phyloP scores from a whole-genome alignment of 202 grass and related monocot species.

The Schoenoplectus triqueter region DNA sequence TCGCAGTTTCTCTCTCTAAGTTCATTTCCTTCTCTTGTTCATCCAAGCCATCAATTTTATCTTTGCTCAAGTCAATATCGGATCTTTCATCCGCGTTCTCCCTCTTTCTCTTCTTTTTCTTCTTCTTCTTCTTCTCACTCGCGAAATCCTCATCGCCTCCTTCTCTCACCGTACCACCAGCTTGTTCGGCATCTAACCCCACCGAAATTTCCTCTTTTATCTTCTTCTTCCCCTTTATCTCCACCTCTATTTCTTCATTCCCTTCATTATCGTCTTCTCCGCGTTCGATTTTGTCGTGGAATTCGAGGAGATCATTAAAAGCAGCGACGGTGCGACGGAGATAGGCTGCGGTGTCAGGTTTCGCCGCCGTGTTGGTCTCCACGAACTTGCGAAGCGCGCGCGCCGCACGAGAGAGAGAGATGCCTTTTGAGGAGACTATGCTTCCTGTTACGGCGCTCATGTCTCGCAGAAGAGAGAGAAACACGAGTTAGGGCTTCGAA shows the following conservation, averaged over 20 bases:
- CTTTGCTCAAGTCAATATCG: conserved; percentile 30
- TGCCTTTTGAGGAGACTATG: conserved; percentile 62
- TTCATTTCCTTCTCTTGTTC: conserved; percentile 21
- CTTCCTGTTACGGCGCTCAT: conserved; percentile 54
- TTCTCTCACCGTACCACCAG: conserved; percentile 43
- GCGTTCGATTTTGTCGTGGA: conserved; percentile 43
- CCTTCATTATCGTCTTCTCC: conserved; percentile 49
- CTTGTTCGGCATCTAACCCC: conserved; percentile 32
- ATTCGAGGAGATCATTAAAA: conserved; percentile 45
- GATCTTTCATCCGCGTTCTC: background rate
- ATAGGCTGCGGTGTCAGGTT: conserved; percentile 59
- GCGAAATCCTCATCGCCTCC: conserved; percentile 33
- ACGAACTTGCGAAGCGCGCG: conserved; percentile 47
- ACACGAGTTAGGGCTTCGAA: no score
- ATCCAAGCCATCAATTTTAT: conserved; percentile 7
- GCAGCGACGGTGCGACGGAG: conserved; percentile 43
- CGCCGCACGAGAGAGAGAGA: conserved; percentile 58
- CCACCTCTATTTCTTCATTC: conserved; percentile 11
- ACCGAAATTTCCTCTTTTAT: background rate
- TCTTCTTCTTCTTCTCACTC: conserved; percentile 5
- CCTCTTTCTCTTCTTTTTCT: conserved; percentile 26
- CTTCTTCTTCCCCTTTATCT: conserved; percentile 31
- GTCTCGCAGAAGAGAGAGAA: conserved; percentile 26
- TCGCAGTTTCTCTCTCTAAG: background rate
- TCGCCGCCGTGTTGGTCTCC: conserved; percentile 47